Percentiles rank a stretch among this genome's conserved stretches.
Evolutionary conservation across 139 green algal genomes (phyloP).

Genomic region (Chlorella sp.): DNA sequence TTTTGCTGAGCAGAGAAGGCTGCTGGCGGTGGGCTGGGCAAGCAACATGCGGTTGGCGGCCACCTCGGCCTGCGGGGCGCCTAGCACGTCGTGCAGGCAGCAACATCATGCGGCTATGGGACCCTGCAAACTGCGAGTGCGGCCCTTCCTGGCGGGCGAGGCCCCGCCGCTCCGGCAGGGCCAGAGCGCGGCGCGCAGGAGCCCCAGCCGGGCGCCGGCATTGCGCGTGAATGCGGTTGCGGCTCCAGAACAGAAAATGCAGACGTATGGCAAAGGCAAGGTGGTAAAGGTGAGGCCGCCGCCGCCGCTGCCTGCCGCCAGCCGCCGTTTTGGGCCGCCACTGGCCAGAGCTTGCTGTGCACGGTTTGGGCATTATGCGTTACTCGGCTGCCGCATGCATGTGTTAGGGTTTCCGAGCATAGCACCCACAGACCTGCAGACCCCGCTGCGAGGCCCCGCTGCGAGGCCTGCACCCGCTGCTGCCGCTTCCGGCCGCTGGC

Average conservation of each 20-base stretch:
- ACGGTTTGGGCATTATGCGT: neutral
- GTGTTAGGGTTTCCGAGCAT: neutral
- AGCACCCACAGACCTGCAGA: too few species aligned
- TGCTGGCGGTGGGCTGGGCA: too few species aligned
- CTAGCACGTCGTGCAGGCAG: neutral
- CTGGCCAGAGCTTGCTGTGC: neutral
- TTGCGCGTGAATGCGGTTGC: neutral
- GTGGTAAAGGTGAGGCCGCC: slow-evolving; percentile 39
- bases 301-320: slow-evolving; percentile 1
- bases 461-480: too few species aligned
- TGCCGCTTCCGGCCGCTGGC: too few species aligned
- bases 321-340: too few species aligned
- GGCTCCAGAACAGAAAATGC: neutral
- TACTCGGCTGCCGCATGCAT: neutral
- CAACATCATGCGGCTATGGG: neutral
- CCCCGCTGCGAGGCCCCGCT: too few species aligned
- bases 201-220: neutral
- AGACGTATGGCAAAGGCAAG: slow-evolving; percentile 21
- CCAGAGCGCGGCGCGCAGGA: neutral
- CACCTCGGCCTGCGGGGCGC: neutral
- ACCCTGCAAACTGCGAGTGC: neutral
- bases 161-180: neutral
- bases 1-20: too few species aligned
- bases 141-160: slow-evolving; percentile 19
- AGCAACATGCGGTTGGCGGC: neutral